Conservation (phyloP, 2,329 filamentous ascomycete genomes). For the Clathrospora elynae region DNA sequence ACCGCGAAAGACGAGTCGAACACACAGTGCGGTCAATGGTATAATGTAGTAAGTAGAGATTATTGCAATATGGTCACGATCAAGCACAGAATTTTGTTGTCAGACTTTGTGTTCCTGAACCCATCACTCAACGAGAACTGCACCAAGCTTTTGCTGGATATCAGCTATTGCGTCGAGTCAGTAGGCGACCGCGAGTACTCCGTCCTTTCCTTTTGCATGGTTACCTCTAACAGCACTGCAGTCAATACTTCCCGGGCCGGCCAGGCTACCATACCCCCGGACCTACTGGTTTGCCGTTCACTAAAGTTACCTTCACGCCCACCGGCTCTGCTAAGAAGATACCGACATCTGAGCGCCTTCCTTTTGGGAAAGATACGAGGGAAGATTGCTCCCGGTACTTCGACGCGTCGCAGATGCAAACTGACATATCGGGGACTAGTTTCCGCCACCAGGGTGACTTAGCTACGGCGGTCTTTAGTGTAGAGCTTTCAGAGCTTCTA, state of each 20-base stretch:
- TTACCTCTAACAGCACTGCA: too few relatives aligned
- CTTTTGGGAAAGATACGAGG: constrained; percentile 1
- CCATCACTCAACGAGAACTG: constrained; percentile 8
- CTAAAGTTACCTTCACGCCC: constrained; percentile 1
- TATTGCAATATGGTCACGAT: constrained; percentile 5
- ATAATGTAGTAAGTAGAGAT: not conserved
- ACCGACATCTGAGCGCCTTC: not conserved
- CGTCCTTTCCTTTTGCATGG: not conserved
- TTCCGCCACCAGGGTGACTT: too few relatives aligned
- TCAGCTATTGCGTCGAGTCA: constrained; percentile 11
- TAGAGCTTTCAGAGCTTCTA: too few relatives aligned
- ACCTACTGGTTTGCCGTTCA: not conserved
- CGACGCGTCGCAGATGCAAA: too few relatives aligned
- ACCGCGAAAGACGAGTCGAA: not conserved
- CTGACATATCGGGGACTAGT: too few relatives aligned
- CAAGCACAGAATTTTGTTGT: constrained; percentile 2
- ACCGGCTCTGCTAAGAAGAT: not conserved
- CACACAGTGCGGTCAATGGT: not conserved
- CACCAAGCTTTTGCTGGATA: constrained; percentile 5
- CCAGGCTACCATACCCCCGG: constrained; percentile 3
- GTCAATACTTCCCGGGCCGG: constrained; percentile 1
- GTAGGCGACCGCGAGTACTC: not conserved
- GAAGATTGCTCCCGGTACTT: constrained; percentile 3
- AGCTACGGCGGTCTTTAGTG: too few relatives aligned
- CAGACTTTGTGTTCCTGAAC: constrained; percentile 12